These are phyloP conservation scores for Diaporthe longicolla DNA, from an alignment of 2,329 filamentous ascomycete species.

Conservation along the genomic window DNA sequence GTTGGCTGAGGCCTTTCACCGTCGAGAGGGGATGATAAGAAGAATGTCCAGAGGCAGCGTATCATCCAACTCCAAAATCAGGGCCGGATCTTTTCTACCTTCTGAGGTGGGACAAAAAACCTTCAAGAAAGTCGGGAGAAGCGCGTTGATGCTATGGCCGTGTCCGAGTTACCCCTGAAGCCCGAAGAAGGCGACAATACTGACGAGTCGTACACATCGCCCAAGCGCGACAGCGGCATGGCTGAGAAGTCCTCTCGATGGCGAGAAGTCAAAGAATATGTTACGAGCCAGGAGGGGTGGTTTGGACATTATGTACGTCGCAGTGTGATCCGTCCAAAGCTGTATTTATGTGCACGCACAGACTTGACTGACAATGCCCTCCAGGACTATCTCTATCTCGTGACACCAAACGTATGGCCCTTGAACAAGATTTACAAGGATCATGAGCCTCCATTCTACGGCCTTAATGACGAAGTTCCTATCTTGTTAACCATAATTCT, in stretches of 20 bases:
- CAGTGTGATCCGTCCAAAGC: background rate
- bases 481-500: conserved; percentile 75
- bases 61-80: background rate
- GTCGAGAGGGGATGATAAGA: conserved; percentile 19
- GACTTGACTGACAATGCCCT: conserved; percentile 43
- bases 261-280: conserved; percentile 43
- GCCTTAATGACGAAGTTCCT: conserved; percentile 77
- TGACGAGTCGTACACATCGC: conserved; percentile 25
- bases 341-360: background rate
- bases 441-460: conserved; percentile 75
- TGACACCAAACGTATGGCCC: conserved; percentile 67
- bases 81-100: background rate
- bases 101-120: background rate
- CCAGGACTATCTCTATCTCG: conserved; percentile 54
- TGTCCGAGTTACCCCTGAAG: conserved; percentile 17
- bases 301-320: conserved; percentile 55
- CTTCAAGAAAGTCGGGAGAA: background rate
- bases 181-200: conserved; percentile 15
- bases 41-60: conserved; percentile 18
- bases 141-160: background rate
- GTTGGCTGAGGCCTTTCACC: background rate
- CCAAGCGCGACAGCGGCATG: background rate
- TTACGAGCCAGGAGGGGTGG: conserved; percentile 55
- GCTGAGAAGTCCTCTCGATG: conserved; percentile 23
- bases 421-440: conserved; percentile 69